A percentile compares a stretch with the other conserved stretches of the same genome.
These are phyloP conservation scores for Kingdonia uniflora DNA, from an alignment of 164 flowering plant species.

Conservation along the genomic window DNA sequence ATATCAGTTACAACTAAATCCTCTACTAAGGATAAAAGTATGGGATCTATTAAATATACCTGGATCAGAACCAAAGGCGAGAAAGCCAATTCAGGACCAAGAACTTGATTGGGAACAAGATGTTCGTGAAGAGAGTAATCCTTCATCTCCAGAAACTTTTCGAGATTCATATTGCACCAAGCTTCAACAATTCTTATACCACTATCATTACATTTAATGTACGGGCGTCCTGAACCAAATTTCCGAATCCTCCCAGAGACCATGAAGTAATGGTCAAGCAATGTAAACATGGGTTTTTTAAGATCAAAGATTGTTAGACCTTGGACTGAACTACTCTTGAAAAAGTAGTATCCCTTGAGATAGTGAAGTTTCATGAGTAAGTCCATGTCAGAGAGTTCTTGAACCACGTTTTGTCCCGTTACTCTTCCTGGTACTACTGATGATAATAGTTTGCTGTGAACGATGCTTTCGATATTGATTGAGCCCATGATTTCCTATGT, in stretches of 20 bases:
- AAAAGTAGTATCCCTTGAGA: too few relatives aligned
- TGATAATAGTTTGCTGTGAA: conserved; percentile 27
- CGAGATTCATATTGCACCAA: conserved; percentile 22
- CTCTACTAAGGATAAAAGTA: too few relatives aligned
- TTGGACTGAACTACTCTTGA: too few relatives aligned
- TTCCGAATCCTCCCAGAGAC: conserved; percentile 44
- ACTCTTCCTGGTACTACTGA: conserved; percentile 49
- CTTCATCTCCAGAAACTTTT: conserved; percentile 30
- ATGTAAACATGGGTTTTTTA: conserved; percentile 43
- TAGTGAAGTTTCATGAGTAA: background rate
- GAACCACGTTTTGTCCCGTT: conserved; percentile 30
- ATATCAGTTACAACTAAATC: too few relatives aligned
- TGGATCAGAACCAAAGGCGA: conserved; percentile 1
- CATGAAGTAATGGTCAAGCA: conserved; percentile 24
- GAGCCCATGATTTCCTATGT: conserved; percentile 3
- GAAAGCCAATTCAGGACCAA: conserved; percentile 1
- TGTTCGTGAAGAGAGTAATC: conserved; percentile 14
- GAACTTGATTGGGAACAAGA: conserved; percentile 13
- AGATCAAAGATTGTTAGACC: too few relatives aligned
- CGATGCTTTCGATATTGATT: conserved; percentile 6
- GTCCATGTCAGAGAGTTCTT: conserved; percentile 40
- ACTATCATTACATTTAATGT: conserved; percentile 62
- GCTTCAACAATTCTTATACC: conserved; percentile 62
- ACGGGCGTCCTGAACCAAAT: conserved; percentile 38
- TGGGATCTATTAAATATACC: too few relatives aligned